Percentiles rank a stretch among this genome's conserved stretches.
Evolutionary conservation across 2,329 filamentous ascomycete genomes (phyloP).

Genomic region (Fusarium austroafricanum): DNA sequence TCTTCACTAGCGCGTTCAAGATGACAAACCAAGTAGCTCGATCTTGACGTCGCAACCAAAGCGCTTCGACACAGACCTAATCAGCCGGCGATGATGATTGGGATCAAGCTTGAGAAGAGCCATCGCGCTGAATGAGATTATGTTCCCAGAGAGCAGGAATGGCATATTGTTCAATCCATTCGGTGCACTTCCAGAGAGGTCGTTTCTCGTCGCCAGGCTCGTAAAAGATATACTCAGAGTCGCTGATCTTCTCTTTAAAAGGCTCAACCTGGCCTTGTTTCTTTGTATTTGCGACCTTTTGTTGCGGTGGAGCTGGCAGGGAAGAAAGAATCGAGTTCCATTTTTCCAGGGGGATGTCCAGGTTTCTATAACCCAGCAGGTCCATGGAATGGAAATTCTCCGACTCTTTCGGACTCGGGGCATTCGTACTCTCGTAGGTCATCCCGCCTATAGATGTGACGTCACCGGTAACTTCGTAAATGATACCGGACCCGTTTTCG

Average conservation of each 20-base stretch:
- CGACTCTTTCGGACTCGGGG: accelerated
- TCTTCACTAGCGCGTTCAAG: too few species aligned
- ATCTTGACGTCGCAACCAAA: too few species aligned
- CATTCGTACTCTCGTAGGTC: background rate
- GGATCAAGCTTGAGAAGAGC: too few species aligned
- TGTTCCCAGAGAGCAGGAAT: background rate
- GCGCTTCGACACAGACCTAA: too few species aligned
- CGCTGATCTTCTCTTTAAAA: accelerated
- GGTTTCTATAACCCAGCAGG: background rate
- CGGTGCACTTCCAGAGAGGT: slow-evolving; percentile 3
- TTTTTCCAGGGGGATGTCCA: accelerated
- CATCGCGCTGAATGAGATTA: background rate
- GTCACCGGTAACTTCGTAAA: background rate
- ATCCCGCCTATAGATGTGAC: background rate
- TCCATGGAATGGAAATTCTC: background rate
- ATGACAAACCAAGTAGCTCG: too few species aligned
- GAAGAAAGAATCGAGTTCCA: background rate
- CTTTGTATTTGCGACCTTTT: background rate
- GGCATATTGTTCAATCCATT: background rate
- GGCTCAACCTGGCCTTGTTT: background rate
- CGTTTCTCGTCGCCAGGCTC: background rate
- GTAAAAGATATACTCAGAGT: background rate
- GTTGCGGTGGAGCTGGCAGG: background rate
- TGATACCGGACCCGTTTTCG: background rate
- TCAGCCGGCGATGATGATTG: too few species aligned